These are phyloP conservation scores for Colletotrichum sp. DNA, from an alignment of 2,329 filamentous ascomycete species.

Conservation along the genomic window DNA sequence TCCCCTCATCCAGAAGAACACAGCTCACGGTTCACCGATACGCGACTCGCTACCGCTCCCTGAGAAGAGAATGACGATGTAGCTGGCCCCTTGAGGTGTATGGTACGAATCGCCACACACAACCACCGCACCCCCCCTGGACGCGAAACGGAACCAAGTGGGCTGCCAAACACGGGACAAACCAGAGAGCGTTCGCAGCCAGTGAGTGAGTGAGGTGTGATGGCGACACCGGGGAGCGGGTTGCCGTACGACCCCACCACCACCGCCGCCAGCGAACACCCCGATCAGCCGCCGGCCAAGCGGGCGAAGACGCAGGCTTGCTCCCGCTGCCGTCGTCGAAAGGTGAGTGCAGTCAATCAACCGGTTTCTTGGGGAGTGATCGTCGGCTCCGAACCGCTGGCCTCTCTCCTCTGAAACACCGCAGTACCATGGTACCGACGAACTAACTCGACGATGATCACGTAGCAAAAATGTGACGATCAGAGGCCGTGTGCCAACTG, in stretches of 20 bases:
- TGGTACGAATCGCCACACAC: background rate
- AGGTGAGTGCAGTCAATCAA: background rate
- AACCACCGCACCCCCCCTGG: background rate
- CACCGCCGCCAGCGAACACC: background rate
- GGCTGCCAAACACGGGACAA: background rate
- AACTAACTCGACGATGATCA: background rate
- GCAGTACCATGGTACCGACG: background rate
- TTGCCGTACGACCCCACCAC: background rate
- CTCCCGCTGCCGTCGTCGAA: constrained; percentile 26
- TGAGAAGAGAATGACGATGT: background rate
- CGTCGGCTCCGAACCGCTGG: background rate
- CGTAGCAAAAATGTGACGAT: constrained; percentile 27
- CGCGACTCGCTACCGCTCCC: background rate
- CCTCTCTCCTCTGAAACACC: background rate
- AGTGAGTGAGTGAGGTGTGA: background rate
- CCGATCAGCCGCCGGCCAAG: background rate
- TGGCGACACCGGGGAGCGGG: background rate
- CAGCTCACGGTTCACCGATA: background rate
- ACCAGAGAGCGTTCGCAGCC: background rate
- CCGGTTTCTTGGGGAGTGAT: background rate
- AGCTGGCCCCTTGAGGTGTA: background rate
- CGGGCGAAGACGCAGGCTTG: background rate
- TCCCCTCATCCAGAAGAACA: background rate
- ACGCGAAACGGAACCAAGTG: background rate
- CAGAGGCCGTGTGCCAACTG: constrained; percentile 28